phyloP scores from a whole-genome alignment of 371 early-diverging fungal genomes.

The Mortierella sp. region DNA sequence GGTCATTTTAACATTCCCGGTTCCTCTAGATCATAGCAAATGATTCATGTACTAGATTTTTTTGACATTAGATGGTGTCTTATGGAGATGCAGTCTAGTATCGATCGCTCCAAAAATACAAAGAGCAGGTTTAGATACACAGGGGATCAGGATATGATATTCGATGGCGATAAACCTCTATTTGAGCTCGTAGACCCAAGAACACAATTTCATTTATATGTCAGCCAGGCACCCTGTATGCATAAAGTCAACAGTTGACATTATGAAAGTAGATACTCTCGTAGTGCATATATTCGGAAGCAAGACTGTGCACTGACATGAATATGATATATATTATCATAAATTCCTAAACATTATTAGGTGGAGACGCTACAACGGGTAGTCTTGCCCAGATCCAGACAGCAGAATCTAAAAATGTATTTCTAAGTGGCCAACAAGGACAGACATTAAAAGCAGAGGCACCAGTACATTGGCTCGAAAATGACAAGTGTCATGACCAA shows the following conservation, averaged over 20 bases:
- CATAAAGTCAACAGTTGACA: neutral
- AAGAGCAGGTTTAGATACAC: slow-evolving; percentile 26
- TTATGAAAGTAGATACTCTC: too few relatives aligned
- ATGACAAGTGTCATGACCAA: neutral
- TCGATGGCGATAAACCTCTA: neutral
- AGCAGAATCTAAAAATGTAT: slow-evolving; percentile 58
- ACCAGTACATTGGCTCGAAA: neutral
- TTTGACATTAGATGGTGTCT: slow-evolving; percentile 44
- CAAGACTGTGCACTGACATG: neutral
- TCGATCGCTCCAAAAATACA: neutral
- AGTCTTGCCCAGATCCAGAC: slow-evolving; percentile 68
- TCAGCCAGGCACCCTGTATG: slow-evolving; percentile 84
- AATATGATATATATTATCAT: neutral
- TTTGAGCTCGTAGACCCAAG: slow-evolving; percentile 33
- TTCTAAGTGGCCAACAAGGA: slow-evolving; percentile 16
- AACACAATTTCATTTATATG: slow-evolving; percentile 75
- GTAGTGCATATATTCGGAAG: neutral
- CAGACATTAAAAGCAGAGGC: neutral
- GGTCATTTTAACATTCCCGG: neutral
- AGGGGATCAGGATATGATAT: neutral
- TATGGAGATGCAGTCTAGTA: slow-evolving; percentile 25
- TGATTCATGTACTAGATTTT: neutral
- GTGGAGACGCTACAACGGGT: slow-evolving; percentile 84
- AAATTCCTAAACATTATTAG: slow-evolving; percentile 48
- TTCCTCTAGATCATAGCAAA: neutral